A percentile compares a stretch with the other conserved stretches of the same genome.
Evolutionary conservation across 495 filamentous ascomycete species (phyloP).

Genomic region (Lasiosphaeris hirsuta): DNA sequence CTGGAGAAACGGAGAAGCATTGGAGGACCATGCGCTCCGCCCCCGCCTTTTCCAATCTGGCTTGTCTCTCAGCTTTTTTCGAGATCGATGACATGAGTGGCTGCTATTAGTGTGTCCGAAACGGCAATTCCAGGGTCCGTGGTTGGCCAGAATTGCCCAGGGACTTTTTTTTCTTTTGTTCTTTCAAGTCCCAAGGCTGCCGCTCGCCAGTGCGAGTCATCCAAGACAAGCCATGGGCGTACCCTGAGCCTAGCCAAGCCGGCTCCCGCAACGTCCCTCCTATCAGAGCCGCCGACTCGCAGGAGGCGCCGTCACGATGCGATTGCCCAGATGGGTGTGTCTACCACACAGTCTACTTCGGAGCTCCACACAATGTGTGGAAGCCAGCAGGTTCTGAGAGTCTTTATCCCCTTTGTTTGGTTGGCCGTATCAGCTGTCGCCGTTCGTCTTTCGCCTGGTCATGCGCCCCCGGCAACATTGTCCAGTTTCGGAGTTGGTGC

Average conservation of each 20-base stretch:
- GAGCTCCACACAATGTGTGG: not conserved
- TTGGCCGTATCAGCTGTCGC: not conserved
- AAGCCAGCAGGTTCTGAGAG: not conserved
- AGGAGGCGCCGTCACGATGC: not conserved
- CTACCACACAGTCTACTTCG: not conserved
- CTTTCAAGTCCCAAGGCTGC: not conserved
- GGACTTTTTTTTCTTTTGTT: not conserved
- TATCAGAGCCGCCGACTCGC: not conserved
- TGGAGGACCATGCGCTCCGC: not conserved
- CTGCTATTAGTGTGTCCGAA: not conserved
- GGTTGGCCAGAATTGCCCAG: not conserved
- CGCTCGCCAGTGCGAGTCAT: not conserved
- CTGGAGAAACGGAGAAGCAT: not conserved
- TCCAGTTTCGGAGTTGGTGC: not conserved
- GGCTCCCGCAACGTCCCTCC: not conserved
- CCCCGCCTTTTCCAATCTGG: not conserved
- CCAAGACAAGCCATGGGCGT: slow-evolving; percentile 2
- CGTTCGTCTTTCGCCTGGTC: not conserved
- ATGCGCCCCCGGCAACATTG: slow-evolving; percentile 4
- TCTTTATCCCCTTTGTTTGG: not conserved
- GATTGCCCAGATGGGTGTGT: not conserved
- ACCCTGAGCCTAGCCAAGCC: not conserved
- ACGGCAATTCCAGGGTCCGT: not conserved
- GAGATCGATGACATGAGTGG: slow-evolving; percentile 9
- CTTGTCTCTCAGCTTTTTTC: not conserved